Evolutionary conservation across 225 moss, liverwort and hornwort genomes (phyloP).

Genomic region (Pseudoscleropodium purum): DNA sequence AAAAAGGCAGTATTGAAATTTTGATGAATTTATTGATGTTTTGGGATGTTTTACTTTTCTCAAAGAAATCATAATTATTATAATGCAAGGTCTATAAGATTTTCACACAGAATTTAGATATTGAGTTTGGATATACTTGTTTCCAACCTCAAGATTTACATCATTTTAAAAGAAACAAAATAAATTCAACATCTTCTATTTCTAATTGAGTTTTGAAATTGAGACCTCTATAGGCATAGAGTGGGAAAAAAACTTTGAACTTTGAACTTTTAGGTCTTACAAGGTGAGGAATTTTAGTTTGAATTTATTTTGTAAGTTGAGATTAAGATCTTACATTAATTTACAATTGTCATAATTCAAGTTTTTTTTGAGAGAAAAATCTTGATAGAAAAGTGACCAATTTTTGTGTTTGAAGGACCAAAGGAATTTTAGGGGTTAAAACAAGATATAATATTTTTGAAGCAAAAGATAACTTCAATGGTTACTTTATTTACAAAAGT

Average conservation of each 20-base stretch:
- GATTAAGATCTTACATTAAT: not conserved
- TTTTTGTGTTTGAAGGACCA: accelerated
- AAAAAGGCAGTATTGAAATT: not conserved
- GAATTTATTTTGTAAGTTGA: not conserved
- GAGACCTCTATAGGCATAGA: accelerated
- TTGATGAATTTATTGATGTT: not conserved
- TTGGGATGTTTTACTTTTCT: not conserved
- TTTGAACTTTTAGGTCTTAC: not conserved
- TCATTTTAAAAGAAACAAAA: not conserved
- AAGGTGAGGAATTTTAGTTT: not conserved
- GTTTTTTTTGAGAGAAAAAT: not conserved
- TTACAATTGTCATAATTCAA: not conserved
- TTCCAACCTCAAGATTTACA: not conserved
- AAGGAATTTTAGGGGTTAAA: not conserved
- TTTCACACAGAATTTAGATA: accelerated
- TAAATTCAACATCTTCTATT: not conserved
- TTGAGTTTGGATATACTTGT: not conserved
- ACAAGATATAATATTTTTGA: not conserved
- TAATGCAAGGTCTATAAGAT: not conserved
- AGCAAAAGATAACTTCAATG: not conserved
- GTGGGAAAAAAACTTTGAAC: not conserved
- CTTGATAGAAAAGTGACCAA: not conserved
- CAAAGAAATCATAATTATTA: not conserved
- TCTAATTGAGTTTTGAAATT: not conserved
- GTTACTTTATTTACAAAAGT: not conserved